A percentile compares a stretch with the other conserved stretches of the same genome.
phyloP scores from a whole-genome alignment of 768 basidiomycete genomes.

The Mycena leptocephala region DNA sequence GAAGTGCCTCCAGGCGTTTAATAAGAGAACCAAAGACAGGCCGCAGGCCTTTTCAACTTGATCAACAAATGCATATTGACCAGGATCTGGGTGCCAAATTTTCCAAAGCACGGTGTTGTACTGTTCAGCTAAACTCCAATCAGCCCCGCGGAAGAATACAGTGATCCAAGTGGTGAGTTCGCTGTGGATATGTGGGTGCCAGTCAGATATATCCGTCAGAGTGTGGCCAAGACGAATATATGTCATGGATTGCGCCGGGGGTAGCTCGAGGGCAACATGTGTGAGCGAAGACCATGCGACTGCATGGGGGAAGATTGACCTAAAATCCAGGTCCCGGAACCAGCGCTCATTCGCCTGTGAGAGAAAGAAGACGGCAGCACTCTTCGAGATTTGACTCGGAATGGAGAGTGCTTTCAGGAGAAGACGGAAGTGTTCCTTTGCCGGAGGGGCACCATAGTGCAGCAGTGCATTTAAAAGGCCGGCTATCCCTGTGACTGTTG shows the following conservation, averaged over 20 bases:
- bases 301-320: background rate
- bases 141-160: background rate
- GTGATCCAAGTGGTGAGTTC: background rate
- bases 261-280: background rate
- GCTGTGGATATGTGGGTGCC: background rate
- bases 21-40: too few relatives aligned
- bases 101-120: background rate
- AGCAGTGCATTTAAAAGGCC: background rate
- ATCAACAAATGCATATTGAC: background rate
- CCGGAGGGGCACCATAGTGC: background rate
- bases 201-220: background rate
- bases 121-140: background rate
- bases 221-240: background rate
- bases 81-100: background rate
- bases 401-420: background rate
- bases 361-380: background rate
- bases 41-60: background rate
- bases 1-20: too few relatives aligned
- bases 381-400: background rate
- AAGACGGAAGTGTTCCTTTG: background rate
- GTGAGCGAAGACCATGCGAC: background rate
- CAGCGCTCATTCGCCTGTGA: background rate
- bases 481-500: background rate
- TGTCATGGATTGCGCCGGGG: background rate
- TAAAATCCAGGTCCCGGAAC: background rate